Conservation (phyloP, 352 stramenopile species). For the Phytopythium oedochilum region DNA sequence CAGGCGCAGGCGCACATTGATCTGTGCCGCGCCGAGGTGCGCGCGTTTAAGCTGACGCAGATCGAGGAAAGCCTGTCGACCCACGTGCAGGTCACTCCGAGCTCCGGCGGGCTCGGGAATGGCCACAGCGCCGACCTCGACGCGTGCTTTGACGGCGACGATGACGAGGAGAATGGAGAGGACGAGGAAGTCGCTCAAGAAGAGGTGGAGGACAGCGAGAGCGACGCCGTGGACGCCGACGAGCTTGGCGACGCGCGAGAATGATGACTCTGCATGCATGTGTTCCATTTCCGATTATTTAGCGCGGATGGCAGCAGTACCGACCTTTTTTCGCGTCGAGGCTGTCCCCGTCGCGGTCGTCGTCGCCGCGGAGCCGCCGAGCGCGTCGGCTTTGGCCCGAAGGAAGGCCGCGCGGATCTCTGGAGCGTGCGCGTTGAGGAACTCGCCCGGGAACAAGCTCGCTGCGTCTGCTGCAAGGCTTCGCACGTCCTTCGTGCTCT, state of each 20-base stretch:
- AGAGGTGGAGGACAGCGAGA: background rate
- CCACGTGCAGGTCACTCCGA: slow-evolving; percentile 48
- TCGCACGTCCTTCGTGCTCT: slow-evolving; percentile 83
- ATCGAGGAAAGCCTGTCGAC: slow-evolving; percentile 66
- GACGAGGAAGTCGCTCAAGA: background rate
- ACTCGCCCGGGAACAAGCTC: slow-evolving; percentile 73
- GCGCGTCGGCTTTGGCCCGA: slow-evolving; percentile 39
- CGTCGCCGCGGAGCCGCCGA: slow-evolving; percentile 15
- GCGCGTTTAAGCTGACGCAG: slow-evolving; percentile 73
- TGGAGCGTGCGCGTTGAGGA: slow-evolving; percentile 60
- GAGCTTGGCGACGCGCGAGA: background rate
- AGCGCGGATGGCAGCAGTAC: background rate
- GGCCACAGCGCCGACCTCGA: slow-evolving; percentile 1
- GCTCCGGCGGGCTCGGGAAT: background rate
- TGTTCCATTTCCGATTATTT: background rate
- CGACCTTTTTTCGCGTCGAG: slow-evolving; percentile 1
- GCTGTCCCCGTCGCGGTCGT: background rate
- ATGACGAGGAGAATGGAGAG: background rate
- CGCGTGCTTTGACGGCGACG: background rate
- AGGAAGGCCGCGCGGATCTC: slow-evolving; percentile 60
- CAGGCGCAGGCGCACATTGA: slow-evolving; percentile 72
- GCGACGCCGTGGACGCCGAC: background rate
- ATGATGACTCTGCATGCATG: background rate
- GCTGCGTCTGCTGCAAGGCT: slow-evolving; percentile 76
- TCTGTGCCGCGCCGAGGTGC: slow-evolving; percentile 66